Evolutionary conservation across 352 stramenopile species (phyloP), one percentile per base, ranked within the genome.

Genomic region (Phytophthora litchii): DNA sequence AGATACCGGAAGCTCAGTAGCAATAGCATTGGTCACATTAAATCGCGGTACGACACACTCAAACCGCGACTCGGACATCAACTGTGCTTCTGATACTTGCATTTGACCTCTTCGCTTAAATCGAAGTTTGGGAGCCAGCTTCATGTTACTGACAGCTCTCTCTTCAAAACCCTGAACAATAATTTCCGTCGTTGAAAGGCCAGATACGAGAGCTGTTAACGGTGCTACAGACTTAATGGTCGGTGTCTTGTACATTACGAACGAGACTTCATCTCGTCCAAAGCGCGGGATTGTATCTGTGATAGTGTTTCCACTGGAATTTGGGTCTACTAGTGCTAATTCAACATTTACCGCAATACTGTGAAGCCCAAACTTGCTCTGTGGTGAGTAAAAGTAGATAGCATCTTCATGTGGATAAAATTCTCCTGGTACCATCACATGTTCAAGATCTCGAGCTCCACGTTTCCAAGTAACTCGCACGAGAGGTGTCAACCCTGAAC

Each of bases 351-450:
- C 70, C 0, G 69, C 76, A 35, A 92, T 82, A 50, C 88, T 92
- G 14, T 83, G 67, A 2, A 92, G 44, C 2, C 83, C 80, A 61
- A 92, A 92, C 42, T 81, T 86, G 62, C 83, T 92, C 54, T 89
- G 80, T 10, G 80, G 83, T 0, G 80, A 83, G 50, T 92, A 90
- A 23, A 92, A 90, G 63, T 90, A 92, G 9, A 92, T 60, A 2
- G 67, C 53, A 36, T 90, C 78, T 64, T 92, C 83, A 0, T 58
- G 72, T 1, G 72, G 62, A 36, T 92, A 92, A 43, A 73, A 79
- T 48, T 92, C 83, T 1, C 72, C 83, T 0, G 64, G 52, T 0
- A 92, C 77, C 6, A 75, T 57, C 12, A 87, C 69, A 25, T 72
- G 74, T 37, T 92, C 83, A 11, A 92, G 78, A 42, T 90, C 80